These are phyloP conservation scores for Suillus sp. DNA, from an alignment of 768 basidiomycete genomes.

Conservation along the genomic window DNA sequence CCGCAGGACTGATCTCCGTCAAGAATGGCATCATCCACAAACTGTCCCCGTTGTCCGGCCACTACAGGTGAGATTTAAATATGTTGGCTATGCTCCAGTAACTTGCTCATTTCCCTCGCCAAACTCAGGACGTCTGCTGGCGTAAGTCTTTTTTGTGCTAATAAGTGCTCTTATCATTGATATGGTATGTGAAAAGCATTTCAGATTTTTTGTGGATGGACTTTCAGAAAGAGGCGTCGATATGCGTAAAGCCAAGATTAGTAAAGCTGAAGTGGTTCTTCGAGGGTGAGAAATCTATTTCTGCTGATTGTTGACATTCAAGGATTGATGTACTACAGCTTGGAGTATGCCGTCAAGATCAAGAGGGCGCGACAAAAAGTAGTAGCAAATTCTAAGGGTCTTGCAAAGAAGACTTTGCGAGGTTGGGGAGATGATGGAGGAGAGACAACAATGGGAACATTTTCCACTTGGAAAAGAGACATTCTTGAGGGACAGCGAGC, in stretches of 20 bases:
- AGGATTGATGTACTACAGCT: conserved; percentile 32
- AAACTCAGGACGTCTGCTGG: conserved; percentile 51
- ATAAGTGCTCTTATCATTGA: not conserved
- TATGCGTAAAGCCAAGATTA: conserved; percentile 51
- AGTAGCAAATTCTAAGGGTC: not conserved
- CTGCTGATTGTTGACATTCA: not conserved
- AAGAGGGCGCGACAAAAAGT: conserved; percentile 35
- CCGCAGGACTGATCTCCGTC: conserved; percentile 66
- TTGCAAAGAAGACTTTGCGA: conserved; percentile 23
- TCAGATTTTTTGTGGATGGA: conserved; percentile 54
- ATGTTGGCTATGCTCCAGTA: not conserved
- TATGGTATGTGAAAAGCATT: conserved; percentile 47
- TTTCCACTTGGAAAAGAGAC: conserved; percentile 34
- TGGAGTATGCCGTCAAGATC: conserved; percentile 47
- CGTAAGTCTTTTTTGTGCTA: conserved; percentile 35
- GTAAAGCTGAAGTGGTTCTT: conserved; percentile 59
- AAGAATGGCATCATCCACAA: conserved; percentile 61
- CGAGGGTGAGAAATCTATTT: conserved; percentile 47
- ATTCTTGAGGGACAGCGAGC: conserved; percentile 30
- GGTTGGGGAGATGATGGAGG: conserved; percentile 8
- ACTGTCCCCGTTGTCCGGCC: conserved; percentile 66
- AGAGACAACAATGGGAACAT: conserved; percentile 5
- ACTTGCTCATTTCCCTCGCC: not conserved
- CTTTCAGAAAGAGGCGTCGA: conserved; percentile 57
- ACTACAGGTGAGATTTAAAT: conserved; percentile 50